Evolutionary conservation across 768 basidiomycete species (phyloP), one percentile per base, ranked within the genome.

Genomic region (Fomitopsis serialis): DNA sequence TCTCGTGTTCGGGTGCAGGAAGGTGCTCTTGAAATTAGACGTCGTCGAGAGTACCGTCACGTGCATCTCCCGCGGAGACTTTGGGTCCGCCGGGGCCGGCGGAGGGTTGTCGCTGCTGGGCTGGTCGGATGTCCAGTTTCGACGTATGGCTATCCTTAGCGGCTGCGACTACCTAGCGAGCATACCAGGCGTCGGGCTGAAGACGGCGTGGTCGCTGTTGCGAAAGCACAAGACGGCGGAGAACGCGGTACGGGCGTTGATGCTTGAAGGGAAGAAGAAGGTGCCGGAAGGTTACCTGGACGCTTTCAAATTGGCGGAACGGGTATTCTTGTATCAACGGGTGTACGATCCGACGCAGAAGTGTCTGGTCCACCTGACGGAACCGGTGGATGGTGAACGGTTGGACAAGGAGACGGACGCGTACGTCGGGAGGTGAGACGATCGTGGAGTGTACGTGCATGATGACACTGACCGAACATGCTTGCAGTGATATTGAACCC

Each of bases 1-100:
- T 25, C 85, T 98, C 54, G 95, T 99, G 45, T 98, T 97, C 64
- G 97, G 96, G n/a, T 96, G 93, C 71, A 79, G 79, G 59, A 85
- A 80, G 50, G 93, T 97, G 11, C 79, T 97, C n/a, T 92, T 91
- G 78, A 98, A 98, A 70, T 77, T 98, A 25, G 95, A 98, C 69
- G 63, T 75, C 2, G 75, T 78, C 52, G 77, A 80, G 32, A 76
- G 71, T 51, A 84, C 83, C n/a, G 80, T 88, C 56, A 74, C 79
- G 12, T 80, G 77, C 48, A 84, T 92, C 59, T 80, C 79, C 15
- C 80, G 86, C 27, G 69, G 71, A 37, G 81, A 89, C 65, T 91
- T 92, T 63, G 85, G 77, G 10, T 76, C 77, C 24, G 76, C 87
- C 47, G 64, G 74, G 23, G 68, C 70, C 15, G 67, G 79, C 35